phyloP scores from a whole-genome alignment of 192 early-diverging fungal species.

The Coemansia reversa region DNA sequence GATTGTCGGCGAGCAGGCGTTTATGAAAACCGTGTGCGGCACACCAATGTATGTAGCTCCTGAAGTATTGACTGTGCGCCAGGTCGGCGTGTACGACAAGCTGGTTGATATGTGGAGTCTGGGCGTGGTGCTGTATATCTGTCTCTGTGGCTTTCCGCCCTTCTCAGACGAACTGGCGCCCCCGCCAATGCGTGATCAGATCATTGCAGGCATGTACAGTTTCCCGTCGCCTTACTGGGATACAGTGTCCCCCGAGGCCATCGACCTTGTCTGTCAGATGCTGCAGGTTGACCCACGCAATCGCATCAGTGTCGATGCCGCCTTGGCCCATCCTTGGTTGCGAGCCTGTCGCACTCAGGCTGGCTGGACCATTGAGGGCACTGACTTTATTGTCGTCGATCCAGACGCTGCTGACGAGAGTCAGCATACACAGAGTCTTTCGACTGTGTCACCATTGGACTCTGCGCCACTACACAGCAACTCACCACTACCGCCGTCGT shows the following conservation, averaged over 20 bases:
- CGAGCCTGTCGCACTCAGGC: constrained; percentile 19
- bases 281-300: constrained; percentile 51
- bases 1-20: constrained; percentile 64
- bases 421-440: constrained; percentile 48
- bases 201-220: constrained; percentile 66
- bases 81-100: constrained; percentile 70
- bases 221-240: constrained; percentile 86
- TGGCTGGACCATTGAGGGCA: constrained; percentile 32
- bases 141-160: constrained; percentile 85
- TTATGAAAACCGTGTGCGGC: constrained; percentile 88
- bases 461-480: constrained; percentile 23
- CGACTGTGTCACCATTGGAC: constrained; percentile 11
- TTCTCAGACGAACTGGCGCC: constrained; percentile 68
- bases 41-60: constrained; percentile 91
- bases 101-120: constrained; percentile 92
- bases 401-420: constrained; percentile 41
- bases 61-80: constrained; percentile 76
- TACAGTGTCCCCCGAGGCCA: constrained; percentile 60
- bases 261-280: constrained; percentile 55
- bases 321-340: constrained; percentile 60
- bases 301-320: constrained; percentile 57
- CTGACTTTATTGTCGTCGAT: constrained; percentile 39
- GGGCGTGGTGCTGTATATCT: constrained; percentile 93
- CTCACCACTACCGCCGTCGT: constrained; percentile 30
- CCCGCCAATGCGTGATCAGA: constrained; percentile 63